These are phyloP conservation scores for Phytophthora brassicae DNA, from an alignment of 352 stramenopile genomes.

Conservation along the genomic window DNA sequence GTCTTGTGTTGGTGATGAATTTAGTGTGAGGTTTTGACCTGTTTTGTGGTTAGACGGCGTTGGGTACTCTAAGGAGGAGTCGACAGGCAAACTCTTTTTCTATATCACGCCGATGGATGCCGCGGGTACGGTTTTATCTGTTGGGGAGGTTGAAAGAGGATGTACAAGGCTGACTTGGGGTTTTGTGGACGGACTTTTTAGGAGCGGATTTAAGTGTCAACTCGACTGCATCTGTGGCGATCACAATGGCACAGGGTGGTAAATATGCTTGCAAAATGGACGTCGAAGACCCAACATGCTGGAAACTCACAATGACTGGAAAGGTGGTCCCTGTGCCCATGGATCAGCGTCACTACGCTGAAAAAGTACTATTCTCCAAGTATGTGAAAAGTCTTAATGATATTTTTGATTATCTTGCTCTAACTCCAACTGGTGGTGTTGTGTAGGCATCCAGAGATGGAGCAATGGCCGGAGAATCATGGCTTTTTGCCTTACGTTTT, in stretches of 20 bases:
- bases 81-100: slow-evolving; percentile 71
- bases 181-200: slow-evolving; percentile 11
- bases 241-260: slow-evolving; percentile 60
- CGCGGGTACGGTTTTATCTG: slow-evolving; percentile 26
- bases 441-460: slow-evolving; percentile 69
- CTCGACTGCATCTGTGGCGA: slow-evolving; percentile 53
- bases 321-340: slow-evolving; percentile 47
- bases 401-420: not conserved
- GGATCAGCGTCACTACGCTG: slow-evolving; percentile 46
- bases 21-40: not conserved
- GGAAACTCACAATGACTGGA: slow-evolving; percentile 61
- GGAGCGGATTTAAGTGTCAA: slow-evolving; percentile 54
- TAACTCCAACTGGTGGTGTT: not conserved
- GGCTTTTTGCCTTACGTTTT: slow-evolving; percentile 56
- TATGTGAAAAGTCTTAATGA: slow-evolving; percentile 22
- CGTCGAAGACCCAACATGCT: slow-evolving; percentile 72
- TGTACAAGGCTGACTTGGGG: not conserved
- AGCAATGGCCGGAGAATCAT: slow-evolving; percentile 59
- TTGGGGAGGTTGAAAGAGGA: not conserved
- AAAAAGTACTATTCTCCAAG: slow-evolving; percentile 73
- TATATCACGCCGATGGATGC: slow-evolving; percentile 65
- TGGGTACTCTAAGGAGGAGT: slow-evolving; percentile 43
- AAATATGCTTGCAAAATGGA: slow-evolving; percentile 65
- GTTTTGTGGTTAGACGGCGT: slow-evolving; percentile 47
- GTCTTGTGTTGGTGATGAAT: slow-evolving; percentile 3